Evolutionary conservation across 2,329 filamentous ascomycete genomes (phyloP), one percentile per base, ranked within the genome.

Genomic region (Phyllosticta citrichinensis): DNA sequence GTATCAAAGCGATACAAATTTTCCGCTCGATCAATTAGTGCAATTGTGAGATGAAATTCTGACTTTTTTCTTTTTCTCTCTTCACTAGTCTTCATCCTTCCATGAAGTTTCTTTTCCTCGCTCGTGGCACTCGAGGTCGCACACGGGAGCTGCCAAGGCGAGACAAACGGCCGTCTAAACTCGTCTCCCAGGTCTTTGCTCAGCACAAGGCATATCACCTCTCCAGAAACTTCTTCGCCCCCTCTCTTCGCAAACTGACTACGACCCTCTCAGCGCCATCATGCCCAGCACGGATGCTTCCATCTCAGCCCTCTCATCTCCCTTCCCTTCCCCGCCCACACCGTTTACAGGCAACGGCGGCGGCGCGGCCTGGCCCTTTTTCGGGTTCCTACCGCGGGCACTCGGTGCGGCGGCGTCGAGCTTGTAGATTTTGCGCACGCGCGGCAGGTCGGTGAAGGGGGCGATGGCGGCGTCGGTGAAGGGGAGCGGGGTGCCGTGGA

Each of bases 371-470:
- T 17, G 66, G 33, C 63, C 64, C 22, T 56, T 73, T 72, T 53
- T 81, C 76, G 65, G 61, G 66, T 70, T 60, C 64, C 67, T 19
- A 60, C 66, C 58, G 64, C 66, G 56, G 57, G 66, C 56, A 17
- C 61, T 63, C 24, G 52, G 68, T 65, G 79, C 80, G 55, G 83
- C 70, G 8, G 81, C 79, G 64, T 88, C 88, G 30, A 97, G 75
- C 72, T 96, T 96, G 75, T 97, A 97, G 64, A 89, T 85, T 75
- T 96, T 97, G 69, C 56, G 55, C 22, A 63, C 57, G 14, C 58
- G 53, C 1, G 57, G 50, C 30, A 63, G 19, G 51, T 63, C 58
- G 25, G 59, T 58, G 47, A 83, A 75, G 0, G 73, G 68, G 0
- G 74, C 71, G 20, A 96, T 73, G n/a, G 77, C 78, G 4, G 81